A percentile compares a stretch with the other conserved stretches of the same genome.
phyloP scores from a whole-genome alignment of 164 flowering plant species.

The Litsea cubeba region DNA sequence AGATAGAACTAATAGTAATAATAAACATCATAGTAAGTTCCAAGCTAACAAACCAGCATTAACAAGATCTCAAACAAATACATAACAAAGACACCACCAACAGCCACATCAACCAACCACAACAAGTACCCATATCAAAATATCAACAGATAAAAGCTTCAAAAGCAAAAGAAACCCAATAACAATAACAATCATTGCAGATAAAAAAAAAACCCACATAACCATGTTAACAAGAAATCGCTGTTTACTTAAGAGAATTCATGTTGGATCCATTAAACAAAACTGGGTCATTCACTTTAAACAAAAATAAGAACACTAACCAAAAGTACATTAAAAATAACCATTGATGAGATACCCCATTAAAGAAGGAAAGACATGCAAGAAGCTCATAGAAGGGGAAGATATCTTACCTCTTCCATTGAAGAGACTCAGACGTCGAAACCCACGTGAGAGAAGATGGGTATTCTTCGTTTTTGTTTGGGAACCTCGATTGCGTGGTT shows the following conservation, averaged over 20 bases:
- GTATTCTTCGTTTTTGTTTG: slow-evolving; percentile 10
- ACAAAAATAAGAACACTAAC: not conserved
- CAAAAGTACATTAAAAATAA: slow-evolving; percentile 12
- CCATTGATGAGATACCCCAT: not conserved
- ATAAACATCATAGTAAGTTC: not conserved
- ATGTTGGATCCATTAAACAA: not conserved
- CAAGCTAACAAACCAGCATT: not conserved
- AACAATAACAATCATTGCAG: not conserved
- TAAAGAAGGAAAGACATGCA: slow-evolving; percentile 1
- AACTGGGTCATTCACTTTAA: not conserved
- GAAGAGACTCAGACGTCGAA: slow-evolving; percentile 22
- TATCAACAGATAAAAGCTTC: not conserved
- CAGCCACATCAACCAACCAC: not conserved
- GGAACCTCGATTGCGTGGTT: slow-evolving; percentile 18
- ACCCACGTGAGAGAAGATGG: slow-evolving; percentile 22
- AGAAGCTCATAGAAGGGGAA: not conserved
- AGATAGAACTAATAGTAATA: not conserved
- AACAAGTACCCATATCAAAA: slow-evolving; percentile 5
- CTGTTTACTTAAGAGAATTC: not conserved
- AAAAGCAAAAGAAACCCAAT: slow-evolving; percentile 14
- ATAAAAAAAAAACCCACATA: slow-evolving; percentile 1
- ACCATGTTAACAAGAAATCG: not conserved
- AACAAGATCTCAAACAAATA: not conserved
- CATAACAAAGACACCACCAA: not conserved
- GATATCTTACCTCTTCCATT: slow-evolving; percentile 14